Evolutionary conservation across 2,329 filamentous ascomycete species (phyloP), one percentile per base, ranked within the genome.

Genomic region (Beauveria scarabaeidicola): DNA sequence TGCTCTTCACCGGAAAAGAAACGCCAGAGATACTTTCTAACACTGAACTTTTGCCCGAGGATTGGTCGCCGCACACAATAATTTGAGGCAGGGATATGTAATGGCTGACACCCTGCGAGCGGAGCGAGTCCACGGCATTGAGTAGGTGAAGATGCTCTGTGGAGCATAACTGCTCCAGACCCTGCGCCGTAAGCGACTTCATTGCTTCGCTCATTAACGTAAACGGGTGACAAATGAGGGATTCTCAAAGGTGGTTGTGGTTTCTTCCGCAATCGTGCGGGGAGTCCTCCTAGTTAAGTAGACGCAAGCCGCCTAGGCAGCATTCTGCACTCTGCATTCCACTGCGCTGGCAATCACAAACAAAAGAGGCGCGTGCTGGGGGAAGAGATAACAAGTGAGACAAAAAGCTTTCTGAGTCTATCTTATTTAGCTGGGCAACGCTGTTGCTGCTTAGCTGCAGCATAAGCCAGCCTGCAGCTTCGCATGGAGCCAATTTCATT

Each of bases 61-160:
- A 80, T 63, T 83, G 80, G 57, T 82, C 77, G 6, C 82, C 81
- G 56, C 76, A 80, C n/a, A 83, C 79, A 3, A 83, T 75, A n/a
- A 81, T 64, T 58, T 79, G 75, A 1, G 78, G 78, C 0, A 79
- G 65, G 11, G 71, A 69, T 17, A 75, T 63, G 27, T 70, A 72
- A 7, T 69, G 67, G 32, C 69, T 69, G 46, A 76, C 64, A 1
- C 73, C 72, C 17, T 69, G 66, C 3, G 70, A 68, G 13, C 72
- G 68, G 0, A 76, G 68, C 1, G 63, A 68, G 46, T 75, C 72
- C 23, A 75, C 69, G 10, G 69, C 67, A 13, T 75, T 69, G 4
- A 75, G 68, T 1, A 75, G 68, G 3, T 68, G 61, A 13, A 67
- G 63, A n/a, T 63, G 60, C 32, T 58, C 38, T 27, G 29, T 36